Evolutionary conservation across 1,139 yeast genomes (phyloP), one percentile per base, ranked within the genome.

Genomic region (Magnusiomyces sp.): DNA sequence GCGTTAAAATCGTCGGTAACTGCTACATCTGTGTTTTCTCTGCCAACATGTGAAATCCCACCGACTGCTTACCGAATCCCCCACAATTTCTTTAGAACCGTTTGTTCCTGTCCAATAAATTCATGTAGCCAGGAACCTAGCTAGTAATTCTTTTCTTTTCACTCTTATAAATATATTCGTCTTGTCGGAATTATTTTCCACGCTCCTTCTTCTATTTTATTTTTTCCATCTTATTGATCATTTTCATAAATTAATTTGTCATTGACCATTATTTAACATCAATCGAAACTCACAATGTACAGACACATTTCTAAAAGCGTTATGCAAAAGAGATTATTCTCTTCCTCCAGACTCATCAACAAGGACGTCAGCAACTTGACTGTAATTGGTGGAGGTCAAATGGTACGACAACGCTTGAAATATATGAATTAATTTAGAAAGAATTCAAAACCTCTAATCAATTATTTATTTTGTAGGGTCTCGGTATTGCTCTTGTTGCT

Each of bases 401-500:
- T 69, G 69, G 59, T 46, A 39, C 13, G 48, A 36, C 17, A 14
- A 14, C 40, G 32, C 14, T 7, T 29, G 13, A 5, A 2, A 19
- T 13, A 32, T 6, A 23, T 32, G 11, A 20, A 11, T 43, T 20
- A 14, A 33, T 32, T 45, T 19, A 17, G 27, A 9, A 37, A 19
- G 14, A 2, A 20, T 17, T 41, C 33, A n/a, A 38, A 31, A 17
- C 2, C 13, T 23, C 19, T 13, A n/a, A 9, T n/a, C 23, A 32
- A 14, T 46, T 27, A 20, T 48, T 43, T 41, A 47, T 50, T n/a
- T 43, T 45, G 19, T 27, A 63, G 69, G 74, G 74, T 27, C 66
- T 69, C 2, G 74, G 74, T 20, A 71, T 71, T 46, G 75, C 74
- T 20, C 63, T 67, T 42, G 74, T 69, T 1, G 73, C 74, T 2